phyloP scores from a whole-genome alignment of 202 grass and related monocot species.

The Saccharum hybrid region DNA sequence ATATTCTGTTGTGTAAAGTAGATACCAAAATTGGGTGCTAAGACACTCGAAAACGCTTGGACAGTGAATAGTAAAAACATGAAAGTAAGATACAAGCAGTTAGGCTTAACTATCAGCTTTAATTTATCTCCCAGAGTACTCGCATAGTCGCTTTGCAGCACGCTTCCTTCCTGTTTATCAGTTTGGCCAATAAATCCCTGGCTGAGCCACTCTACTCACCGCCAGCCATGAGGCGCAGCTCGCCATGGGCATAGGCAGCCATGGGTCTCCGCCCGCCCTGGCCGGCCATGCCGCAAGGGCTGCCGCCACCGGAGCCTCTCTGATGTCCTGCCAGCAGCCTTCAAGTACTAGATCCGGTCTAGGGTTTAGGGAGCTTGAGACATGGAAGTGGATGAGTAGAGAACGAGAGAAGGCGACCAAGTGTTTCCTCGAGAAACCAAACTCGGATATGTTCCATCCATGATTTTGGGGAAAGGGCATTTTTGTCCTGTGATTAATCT shows the following conservation, averaged over 20 bases:
- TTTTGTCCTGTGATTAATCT: neutral
- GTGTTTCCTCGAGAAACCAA: neutral
- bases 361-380: neutral
- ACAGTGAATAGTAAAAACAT: no score
- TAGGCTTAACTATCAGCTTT: neutral
- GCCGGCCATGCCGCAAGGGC: neutral
- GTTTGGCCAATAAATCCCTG: neutral
- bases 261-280: neutral
- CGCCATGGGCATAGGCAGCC: neutral
- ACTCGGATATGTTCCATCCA: neutral
- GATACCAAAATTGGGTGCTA: no score
- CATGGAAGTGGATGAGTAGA: neutral
- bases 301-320: neutral
- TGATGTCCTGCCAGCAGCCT: neutral
- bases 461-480: neutral
- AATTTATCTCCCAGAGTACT: neutral
- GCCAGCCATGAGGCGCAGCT: neutral
- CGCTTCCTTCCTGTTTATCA: neutral
- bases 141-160: neutral
- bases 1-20: no score
- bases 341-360: neutral
- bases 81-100: no score
- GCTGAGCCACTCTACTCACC: neutral
- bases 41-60: no score
- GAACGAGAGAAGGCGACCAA: neutral